phyloP scores from a whole-genome alignment of 192 early-diverging fungal genomes.

The Umbelopsis ramanniana region DNA sequence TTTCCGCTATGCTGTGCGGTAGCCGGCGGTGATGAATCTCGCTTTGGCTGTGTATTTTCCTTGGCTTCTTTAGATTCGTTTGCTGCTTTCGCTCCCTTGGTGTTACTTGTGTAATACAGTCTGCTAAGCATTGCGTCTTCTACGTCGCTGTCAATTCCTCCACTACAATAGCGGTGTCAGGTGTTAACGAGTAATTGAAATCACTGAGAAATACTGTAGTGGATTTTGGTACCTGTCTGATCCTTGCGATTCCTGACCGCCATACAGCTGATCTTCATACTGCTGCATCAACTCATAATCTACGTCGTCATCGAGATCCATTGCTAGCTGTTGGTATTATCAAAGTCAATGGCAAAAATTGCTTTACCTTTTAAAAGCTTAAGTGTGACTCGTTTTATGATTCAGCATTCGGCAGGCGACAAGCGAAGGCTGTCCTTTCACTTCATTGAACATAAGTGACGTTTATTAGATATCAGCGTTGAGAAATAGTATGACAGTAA shows the following conservation, averaged over 20 bases:
- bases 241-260: slow-evolving; percentile 1
- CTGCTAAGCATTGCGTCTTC: slow-evolving; percentile 10
- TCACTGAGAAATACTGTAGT: no score
- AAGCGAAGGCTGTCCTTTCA: no score
- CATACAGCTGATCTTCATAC: slow-evolving; percentile 19
- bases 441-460: no score
- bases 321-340: neutral
- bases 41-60: neutral
- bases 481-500: no score
- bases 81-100: neutral
- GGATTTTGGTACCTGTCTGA: slow-evolving; percentile 1
- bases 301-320: slow-evolving; percentile 17
- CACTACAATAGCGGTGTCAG: neutral
- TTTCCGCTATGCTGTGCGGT: neutral
- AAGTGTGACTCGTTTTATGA: neutral
- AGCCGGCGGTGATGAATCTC: neutral
- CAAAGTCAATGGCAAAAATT: no score
- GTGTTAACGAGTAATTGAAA: neutral
- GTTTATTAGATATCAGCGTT: no score
- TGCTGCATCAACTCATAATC: slow-evolving; percentile 21
- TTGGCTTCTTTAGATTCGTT: neutral
- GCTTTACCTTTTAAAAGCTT: no score
- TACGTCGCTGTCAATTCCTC: slow-evolving; percentile 4
- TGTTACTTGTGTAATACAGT: slow-evolving; percentile 12
- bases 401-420: no score